Evolutionary conservation across 805 yeast genomes (phyloP), one percentile per base, ranked within the genome.

Genomic region (Starmerella powellii): DNA sequence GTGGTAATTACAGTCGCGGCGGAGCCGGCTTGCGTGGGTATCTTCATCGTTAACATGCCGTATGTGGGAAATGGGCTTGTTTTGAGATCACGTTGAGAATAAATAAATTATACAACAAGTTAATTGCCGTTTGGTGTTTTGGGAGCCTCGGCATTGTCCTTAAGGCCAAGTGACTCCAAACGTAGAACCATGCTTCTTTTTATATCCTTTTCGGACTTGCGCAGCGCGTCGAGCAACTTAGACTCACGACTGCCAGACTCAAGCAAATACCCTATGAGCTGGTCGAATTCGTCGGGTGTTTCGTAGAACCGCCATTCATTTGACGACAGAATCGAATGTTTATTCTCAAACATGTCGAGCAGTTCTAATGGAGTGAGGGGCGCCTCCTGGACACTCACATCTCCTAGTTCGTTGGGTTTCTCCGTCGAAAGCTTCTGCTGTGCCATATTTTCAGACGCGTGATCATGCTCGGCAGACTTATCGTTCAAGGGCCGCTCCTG

Each of bases 241-340:
- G 40, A 23, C 42, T 52, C 55, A n/a, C 57, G 54, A 11, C 17
- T 27, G n/a, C 55, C 54, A 8, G 37, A 33, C 16, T 19, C 16
- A 24, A 42, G 34, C 24, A 44, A 35, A 30, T 42, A 37, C 13
- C 17, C 2, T 17, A 36, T 18, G 2, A 54, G 46, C 28, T 27
- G 31, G 16, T 33, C 36, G 16, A 54, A 20, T 38, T 51, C 53
- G 12, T 35, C 44, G 23, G 44, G 48, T 16, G 46, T 43, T 2
- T 51, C 54, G 38, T 52, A 52, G 44, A 31, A 52, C 18, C 56
- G 41, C 57, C 57, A 54, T 28, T 54, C 42, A 20, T 46, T 21
- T 16, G 54, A 46, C 21, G 41, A 28, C 21, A 38, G 18, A 15
- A 47, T 32, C 19, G 21, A 21, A n/a, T 20, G 2, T 2, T 37